phyloP scores from a whole-genome alignment of 352 stramenopile genomes.

The Sclerospora graminicola region DNA sequence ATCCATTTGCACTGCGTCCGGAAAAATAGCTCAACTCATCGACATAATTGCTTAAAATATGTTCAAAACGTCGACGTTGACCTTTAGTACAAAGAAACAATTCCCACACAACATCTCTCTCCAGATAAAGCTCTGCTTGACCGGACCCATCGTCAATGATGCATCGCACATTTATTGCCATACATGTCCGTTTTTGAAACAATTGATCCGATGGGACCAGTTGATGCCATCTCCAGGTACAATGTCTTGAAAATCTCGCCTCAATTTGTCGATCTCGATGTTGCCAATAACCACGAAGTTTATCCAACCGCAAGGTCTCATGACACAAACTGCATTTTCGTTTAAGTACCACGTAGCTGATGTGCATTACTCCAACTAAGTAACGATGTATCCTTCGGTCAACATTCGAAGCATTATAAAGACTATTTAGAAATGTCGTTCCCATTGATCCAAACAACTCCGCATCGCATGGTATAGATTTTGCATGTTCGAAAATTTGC shows the following conservation, averaged over 20 bases:
- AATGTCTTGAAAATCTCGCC: conserved; percentile 5
- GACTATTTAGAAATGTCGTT: conserved; percentile 27
- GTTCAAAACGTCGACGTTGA: conserved; percentile 34
- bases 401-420: conserved; percentile 29
- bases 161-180: conserved; percentile 39
- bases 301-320: conserved; percentile 31
- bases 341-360: conserved; percentile 72
- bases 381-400: conserved; percentile 51
- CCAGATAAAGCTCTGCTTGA: conserved; percentile 62
- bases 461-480: conserved; percentile 6
- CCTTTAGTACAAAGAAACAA: conserved; percentile 37
- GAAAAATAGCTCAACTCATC: conserved; percentile 53
- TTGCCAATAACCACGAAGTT: conserved; percentile 30
- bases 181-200: conserved; percentile 27
- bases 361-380: conserved; percentile 53
- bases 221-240: conserved; percentile 19
- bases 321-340: conserved; percentile 51
- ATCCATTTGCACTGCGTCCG: conserved; percentile 13
- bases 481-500: not conserved
- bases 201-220: conserved; percentile 19
- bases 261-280: conserved; percentile 9
- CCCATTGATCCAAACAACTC: conserved; percentile 32
- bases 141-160: conserved; percentile 70
- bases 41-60: conserved; percentile 30
- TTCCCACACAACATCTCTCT: conserved; percentile 66